Percentiles rank a stretch among this genome's conserved stretches.
Evolutionary conservation across 2,329 filamentous ascomycete genomes (phyloP).

Genomic region (Tolypocladium pustulatum): DNA sequence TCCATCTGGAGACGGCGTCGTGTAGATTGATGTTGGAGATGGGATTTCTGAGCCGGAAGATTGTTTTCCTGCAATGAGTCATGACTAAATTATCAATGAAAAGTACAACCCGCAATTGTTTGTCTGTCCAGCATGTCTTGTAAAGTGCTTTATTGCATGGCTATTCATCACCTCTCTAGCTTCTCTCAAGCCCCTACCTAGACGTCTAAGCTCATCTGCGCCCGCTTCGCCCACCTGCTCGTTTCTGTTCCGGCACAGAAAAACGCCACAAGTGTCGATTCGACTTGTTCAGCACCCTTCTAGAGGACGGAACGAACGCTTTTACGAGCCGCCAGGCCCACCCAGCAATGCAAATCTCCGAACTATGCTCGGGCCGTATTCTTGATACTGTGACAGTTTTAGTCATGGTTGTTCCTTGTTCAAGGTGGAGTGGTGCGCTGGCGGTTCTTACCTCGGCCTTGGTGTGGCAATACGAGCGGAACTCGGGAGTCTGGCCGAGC

Average conservation of each 20-base stretch:
- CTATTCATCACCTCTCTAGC: not conserved
- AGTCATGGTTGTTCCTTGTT: slow-evolving; percentile 5
- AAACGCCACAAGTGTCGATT: not conserved
- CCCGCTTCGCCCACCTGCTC: not conserved
- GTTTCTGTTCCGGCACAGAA: not conserved
- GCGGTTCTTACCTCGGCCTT: slow-evolving; percentile 56
- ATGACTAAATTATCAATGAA: too few species aligned
- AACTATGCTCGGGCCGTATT: slow-evolving; percentile 92
- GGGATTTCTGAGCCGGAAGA: too few species aligned
- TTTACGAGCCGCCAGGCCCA: slow-evolving; percentile 72
- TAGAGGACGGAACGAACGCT: not conserved
- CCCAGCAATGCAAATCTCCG: slow-evolving; percentile 88
- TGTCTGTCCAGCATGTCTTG: not conserved
- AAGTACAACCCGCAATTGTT: not conserved
- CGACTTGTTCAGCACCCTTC: too few species aligned
- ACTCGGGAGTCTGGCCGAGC: slow-evolving; percentile 94
- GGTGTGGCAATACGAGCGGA: slow-evolving; percentile 97
- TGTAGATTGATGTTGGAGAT: not conserved
- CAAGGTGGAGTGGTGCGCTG: not conserved
- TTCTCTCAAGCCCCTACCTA: not conserved
- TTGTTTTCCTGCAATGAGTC: too few species aligned
- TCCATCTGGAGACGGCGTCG: not conserved
- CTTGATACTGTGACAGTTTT: slow-evolving; percentile 60
- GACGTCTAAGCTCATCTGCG: not conserved
- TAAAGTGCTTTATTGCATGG: not conserved